Evolutionary conservation across 768 basidiomycete genomes (phyloP).

Genomic region (Collybia nuda): DNA sequence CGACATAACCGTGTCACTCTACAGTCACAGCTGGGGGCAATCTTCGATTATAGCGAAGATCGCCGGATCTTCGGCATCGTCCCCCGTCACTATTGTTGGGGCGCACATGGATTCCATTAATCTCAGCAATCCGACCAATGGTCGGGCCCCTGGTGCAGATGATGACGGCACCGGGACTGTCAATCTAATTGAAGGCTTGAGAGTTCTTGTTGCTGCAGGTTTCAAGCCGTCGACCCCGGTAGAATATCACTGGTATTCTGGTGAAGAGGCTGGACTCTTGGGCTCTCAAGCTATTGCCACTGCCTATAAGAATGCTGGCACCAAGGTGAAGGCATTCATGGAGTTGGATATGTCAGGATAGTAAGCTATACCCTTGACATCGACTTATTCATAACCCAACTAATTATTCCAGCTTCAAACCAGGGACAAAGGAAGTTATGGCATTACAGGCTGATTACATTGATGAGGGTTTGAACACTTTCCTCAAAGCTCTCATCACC

Average conservation of each 20-base stretch:
- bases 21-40: conserved; percentile 32
- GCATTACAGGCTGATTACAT: conserved; percentile 40
- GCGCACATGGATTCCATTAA: conserved; percentile 46
- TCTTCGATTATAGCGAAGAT: conserved; percentile 36
- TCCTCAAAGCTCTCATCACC: conserved; percentile 40
- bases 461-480: conserved; percentile 38
- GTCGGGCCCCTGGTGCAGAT: conserved; percentile 48
- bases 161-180: conserved; percentile 49
- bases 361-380: conserved; percentile 17
- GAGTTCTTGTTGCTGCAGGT: conserved; percentile 35
- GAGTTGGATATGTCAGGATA: conserved; percentile 42
- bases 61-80: conserved; percentile 26
- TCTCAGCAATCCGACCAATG: conserved; percentile 32
- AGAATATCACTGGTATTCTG: conserved; percentile 50
- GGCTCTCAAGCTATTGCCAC: conserved; percentile 57
- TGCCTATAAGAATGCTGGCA: conserved; percentile 42
- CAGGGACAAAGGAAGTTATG: conserved; percentile 41
- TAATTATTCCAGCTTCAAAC: conserved; percentile 39
- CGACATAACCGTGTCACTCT: conserved; percentile 27
- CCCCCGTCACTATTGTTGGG: conserved; percentile 35
- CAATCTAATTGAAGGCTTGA: conserved; percentile 41
- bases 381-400: neutral
- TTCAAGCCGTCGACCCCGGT: conserved; percentile 40
- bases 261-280: conserved; percentile 43
- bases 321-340: conserved; percentile 50